phyloP scores from a whole-genome alignment of 1,284 basidiomycete genomes.

The Apiotrichum montevideense region DNA sequence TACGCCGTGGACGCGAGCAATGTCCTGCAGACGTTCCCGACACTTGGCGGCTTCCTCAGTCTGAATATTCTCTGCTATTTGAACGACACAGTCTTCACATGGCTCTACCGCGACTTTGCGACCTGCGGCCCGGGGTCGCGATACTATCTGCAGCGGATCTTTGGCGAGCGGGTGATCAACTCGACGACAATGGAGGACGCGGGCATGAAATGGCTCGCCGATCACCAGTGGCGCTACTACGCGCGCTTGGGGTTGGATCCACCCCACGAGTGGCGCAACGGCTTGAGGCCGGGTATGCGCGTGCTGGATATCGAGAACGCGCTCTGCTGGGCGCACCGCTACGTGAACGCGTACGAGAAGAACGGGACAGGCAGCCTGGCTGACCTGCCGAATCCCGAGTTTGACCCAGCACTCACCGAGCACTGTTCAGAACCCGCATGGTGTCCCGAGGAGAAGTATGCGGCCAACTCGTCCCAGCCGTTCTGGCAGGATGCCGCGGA shows the following conservation, averaged over 20 bases:
- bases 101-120: slow-evolving; percentile 26
- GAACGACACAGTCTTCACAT: slow-evolving; percentile 21
- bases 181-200: slow-evolving; percentile 26
- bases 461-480: slow-evolving; percentile 5
- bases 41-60: slow-evolving; percentile 27
- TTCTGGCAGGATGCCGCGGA: slow-evolving; percentile 13
- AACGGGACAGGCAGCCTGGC: slow-evolving; percentile 10
- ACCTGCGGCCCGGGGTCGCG: slow-evolving; percentile 30
- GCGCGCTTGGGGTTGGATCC: slow-evolving; percentile 23
- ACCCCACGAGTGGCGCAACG: slow-evolving; percentile 22
- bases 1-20: slow-evolving; percentile 29
- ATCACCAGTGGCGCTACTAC: slow-evolving; percentile 32
- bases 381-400: slow-evolving; percentile 12
- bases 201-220: slow-evolving; percentile 28
- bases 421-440: slow-evolving; percentile 18
- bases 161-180: slow-evolving; percentile 23
- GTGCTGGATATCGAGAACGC: slow-evolving; percentile 32
- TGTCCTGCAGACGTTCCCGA: slow-evolving; percentile 24
- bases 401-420: slow-evolving; percentile 8
- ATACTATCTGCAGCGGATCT: slow-evolving; percentile 20
- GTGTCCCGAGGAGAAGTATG: slow-evolving; percentile 21
- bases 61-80: slow-evolving; percentile 25
- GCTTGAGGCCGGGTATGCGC: slow-evolving; percentile 26
- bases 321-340: slow-evolving; percentile 34
- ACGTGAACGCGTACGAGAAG: slow-evolving; percentile 16